A percentile compares a stretch with the other conserved stretches of the same genome.
These are phyloP conservation scores for Jaenimonas drosophilae DNA, from an alignment of 208 protist genomes.

Conservation along the genomic window DNA sequence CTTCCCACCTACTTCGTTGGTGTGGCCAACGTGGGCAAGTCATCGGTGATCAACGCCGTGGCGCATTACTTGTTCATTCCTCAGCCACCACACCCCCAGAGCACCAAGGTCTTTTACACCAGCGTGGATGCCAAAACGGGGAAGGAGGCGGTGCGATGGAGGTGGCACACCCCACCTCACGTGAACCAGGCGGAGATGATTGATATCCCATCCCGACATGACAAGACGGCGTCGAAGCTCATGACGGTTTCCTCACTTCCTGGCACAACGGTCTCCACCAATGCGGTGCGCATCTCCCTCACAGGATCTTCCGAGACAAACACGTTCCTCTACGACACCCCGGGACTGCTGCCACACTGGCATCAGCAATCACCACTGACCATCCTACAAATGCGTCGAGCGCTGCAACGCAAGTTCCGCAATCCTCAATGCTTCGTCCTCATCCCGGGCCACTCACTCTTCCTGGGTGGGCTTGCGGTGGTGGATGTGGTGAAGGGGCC, in stretches of 20 bases:
- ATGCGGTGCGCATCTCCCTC: constrained; percentile 65
- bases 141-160: constrained; percentile 70
- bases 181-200: constrained; percentile 85
- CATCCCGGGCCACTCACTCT: constrained; percentile 72
- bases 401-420: constrained; percentile 77
- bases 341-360: constrained; percentile 84
- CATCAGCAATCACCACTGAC: constrained; percentile 71
- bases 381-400: constrained; percentile 83
- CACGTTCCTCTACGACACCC: constrained; percentile 81
- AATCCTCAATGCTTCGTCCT: constrained; percentile 84
- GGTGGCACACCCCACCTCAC: constrained; percentile 86
- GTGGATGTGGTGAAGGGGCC: constrained; percentile 80
- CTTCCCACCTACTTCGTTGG: constrained; percentile 86
- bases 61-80: constrained; percentile 81
- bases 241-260: constrained; percentile 85
- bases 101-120: constrained; percentile 85
- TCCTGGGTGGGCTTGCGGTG: constrained; percentile 72
- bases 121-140: constrained; percentile 32
- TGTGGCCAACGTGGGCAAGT: constrained; percentile 88
- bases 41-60: constrained; percentile 88
- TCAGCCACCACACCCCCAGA: constrained; percentile 79
- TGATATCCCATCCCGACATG: constrained; percentile 74
- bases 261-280: constrained; percentile 79
- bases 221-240: constrained; percentile 83
- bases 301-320: constrained; percentile 1